Conservation (phyloP, 768 basidiomycete genomes). For the Kockovaella imperatae region DNA sequence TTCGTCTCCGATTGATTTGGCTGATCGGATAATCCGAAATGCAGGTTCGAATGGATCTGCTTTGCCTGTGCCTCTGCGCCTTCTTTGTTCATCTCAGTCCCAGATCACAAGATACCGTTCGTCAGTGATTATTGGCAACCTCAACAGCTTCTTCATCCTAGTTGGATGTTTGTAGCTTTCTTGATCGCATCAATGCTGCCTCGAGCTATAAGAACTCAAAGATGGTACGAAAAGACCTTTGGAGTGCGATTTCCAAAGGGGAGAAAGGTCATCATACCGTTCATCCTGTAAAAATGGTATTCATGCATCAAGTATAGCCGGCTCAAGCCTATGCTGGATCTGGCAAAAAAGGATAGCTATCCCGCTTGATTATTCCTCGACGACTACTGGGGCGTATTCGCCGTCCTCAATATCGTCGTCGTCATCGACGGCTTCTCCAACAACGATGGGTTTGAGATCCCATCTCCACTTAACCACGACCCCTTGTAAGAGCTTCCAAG, state of each 20-base stretch:
- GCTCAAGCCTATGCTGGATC: no score
- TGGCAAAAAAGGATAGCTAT: no score
- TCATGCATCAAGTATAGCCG: no score
- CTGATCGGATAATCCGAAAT: background rate
- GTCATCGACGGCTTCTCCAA: slow-evolving; percentile 9
- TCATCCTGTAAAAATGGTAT: slow-evolving; percentile 55
- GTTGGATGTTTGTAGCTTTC: slow-evolving; percentile 67
- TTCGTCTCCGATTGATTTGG: no score
- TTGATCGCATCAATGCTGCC: slow-evolving; percentile 75
- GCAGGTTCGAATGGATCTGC: slow-evolving; percentile 74
- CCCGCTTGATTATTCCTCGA: slow-evolving; percentile 27
- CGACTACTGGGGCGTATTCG: slow-evolving; percentile 42
- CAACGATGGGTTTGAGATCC: slow-evolving; percentile 13
- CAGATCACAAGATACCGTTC: no score
- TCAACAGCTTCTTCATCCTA: slow-evolving; percentile 52
- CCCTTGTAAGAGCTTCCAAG: slow-evolving; percentile 4
- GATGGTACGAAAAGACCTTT: slow-evolving; percentile 76
- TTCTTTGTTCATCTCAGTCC: slow-evolving; percentile 7
- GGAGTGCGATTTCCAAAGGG: slow-evolving; percentile 65
- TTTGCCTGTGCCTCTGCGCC: slow-evolving; percentile 64
- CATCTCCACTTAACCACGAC: slow-evolving; percentile 19
- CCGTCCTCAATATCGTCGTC: slow-evolving; percentile 39
- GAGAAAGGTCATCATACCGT: slow-evolving; percentile 70
- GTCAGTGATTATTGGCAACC: slow-evolving; percentile 35
- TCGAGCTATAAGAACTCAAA: slow-evolving; percentile 64